A percentile compares a stretch with the other conserved stretches of the same genome.
phyloP scores from a whole-genome alignment of 768 basidiomycete species.

The Leccinum pellstonianum region DNA sequence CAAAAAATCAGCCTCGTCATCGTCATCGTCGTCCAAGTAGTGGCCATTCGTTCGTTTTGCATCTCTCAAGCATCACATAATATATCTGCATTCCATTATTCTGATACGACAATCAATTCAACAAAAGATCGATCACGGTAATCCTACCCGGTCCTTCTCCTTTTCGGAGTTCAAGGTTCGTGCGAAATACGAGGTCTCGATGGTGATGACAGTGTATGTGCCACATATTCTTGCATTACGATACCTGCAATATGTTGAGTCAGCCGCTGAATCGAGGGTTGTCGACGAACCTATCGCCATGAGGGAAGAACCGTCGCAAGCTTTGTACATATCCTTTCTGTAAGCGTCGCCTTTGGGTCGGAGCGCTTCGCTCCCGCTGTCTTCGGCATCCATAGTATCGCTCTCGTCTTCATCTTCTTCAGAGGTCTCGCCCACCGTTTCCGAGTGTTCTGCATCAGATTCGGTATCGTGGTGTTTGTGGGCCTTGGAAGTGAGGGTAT shows the following conservation, averaged over 20 bases:
- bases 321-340: constrained; percentile 67
- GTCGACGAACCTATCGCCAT: constrained; percentile 60
- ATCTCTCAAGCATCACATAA: neutral
- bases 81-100: constrained; percentile 8
- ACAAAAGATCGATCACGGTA: neutral
- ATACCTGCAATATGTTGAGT: constrained; percentile 46
- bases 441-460: constrained; percentile 11
- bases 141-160: constrained; percentile 6
- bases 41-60: neutral
- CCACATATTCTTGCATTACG: constrained; percentile 66
- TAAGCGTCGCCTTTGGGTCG: constrained; percentile 7
- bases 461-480: neutral
- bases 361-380: constrained; percentile 5
- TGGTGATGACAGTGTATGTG: constrained; percentile 25
- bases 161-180: constrained; percentile 5
- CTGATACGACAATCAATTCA: neutral
- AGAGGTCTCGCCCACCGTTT: constrained; percentile 16
- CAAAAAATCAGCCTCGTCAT: constrained; percentile 2
- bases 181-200: neutral
- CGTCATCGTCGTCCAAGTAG: constrained; percentile 13
- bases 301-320: constrained; percentile 70
- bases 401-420: constrained; percentile 18
- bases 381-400: constrained; percentile 8
- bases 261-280: neutral
- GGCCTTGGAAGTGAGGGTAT: constrained; percentile 19